Base-by-base conservation (phyloP, 306 rosid genomes). In the Cercis canadensis region DNA sequence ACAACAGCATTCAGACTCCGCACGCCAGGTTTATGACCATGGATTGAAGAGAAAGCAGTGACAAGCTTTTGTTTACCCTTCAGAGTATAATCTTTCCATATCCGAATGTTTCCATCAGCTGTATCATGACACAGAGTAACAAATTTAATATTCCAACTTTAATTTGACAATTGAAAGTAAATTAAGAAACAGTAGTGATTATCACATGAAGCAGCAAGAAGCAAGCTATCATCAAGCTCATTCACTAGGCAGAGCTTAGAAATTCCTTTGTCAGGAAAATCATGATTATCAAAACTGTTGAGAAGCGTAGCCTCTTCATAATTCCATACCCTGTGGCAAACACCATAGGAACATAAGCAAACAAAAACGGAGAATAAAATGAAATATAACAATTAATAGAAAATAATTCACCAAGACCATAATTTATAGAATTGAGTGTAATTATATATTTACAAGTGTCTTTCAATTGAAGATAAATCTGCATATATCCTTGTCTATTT, bases 151-250 rank as follows among this genome's bases (percentile, higher is more conserved):
- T 44, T 51, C 31, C 58, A 17, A 54, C 33, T 61, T 16, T 56
- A 53, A 43, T 19, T 36, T 40, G 53, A 36, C 58, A 32, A 43
- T 21, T 61, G 44, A 74, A 50, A 64, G 60, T 13, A 55, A 62
- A 71, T 3, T 37, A 60, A 43, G 58, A 57, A 67, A 55, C 59
- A 47, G 77, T 19, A n/a, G 64, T 66, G 77, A 72, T 73, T 18
- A 81, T 82, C 86, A 95, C 99, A 78, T 83, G 97, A 95, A 65
- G 99, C 99, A 71, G 97, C 92, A 62, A 95, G 96, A 74, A 95
- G 99, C 88, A 95, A 77, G 80, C 92, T 91, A 73, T 91, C 96
- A 77, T 95, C 97, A 73, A 91, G 96, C 78, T 95, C 99, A 83
- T 95, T 95, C 65, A 91, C 87, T 8, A 95, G 88, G 85, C 97